These are phyloP conservation scores for Ophiorrhiza pumila DNA, from an alignment of 257 asterid genomes.

Conservation along the genomic window DNA sequence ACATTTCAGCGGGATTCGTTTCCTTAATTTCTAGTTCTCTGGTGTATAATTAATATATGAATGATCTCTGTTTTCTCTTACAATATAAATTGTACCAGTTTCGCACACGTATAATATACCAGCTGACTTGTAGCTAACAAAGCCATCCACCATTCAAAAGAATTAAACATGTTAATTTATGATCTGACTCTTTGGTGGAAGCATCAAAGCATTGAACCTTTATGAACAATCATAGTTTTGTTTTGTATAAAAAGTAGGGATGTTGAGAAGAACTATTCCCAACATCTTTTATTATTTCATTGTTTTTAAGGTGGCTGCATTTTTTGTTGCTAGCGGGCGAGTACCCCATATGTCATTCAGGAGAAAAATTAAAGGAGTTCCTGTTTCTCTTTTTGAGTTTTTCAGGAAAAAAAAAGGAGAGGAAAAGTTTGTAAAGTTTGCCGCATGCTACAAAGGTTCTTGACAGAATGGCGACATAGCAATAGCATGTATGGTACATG, in stretches of 20 bases:
- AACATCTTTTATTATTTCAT: background rate
- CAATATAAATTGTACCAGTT: no score
- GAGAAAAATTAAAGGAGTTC: background rate
- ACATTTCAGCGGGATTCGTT: background rate
- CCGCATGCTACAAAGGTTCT: background rate
- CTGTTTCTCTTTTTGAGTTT: background rate
- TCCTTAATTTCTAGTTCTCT: background rate
- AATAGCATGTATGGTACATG: background rate
- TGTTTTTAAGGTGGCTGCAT: background rate
- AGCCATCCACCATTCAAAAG: conserved; percentile 12
- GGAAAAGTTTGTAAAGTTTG: background rate
- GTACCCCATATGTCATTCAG: background rate
- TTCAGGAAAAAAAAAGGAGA: background rate
- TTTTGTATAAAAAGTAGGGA: no score
- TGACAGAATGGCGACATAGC: background rate
- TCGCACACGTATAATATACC: background rate
- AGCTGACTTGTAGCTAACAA: background rate
- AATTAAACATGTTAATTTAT: background rate
- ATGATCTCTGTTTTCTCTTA: background rate
- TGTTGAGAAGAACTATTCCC: background rate
- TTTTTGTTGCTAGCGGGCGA: background rate
- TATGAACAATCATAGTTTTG: background rate
- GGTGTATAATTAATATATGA: background rate
- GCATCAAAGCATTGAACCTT: background rate
- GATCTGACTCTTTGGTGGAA: background rate